Conservation (phyloP, 345 rosid species). For the Populus deltoides region DNA sequence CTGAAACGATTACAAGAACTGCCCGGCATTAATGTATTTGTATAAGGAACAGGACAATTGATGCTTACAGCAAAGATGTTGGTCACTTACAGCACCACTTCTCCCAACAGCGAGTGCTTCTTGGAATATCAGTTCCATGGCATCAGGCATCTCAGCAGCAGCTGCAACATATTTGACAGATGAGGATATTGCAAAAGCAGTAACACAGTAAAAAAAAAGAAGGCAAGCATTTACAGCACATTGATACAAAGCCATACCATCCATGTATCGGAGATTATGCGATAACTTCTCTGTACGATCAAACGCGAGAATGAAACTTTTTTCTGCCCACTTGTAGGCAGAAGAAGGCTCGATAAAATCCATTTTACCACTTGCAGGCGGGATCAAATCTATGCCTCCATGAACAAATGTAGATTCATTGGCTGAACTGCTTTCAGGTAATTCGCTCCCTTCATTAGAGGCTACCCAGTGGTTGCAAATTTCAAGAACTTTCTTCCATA, state of each 20-base stretch:
- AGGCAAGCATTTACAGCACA: conserved; percentile 1
- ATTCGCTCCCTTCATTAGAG: conserved; percentile 30
- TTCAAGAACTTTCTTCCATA: conserved; percentile 60
- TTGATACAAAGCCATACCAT: conserved; percentile 44
- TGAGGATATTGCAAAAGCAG: conserved; percentile 15
- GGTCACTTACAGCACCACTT: conserved; percentile 57
- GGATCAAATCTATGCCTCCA: conserved; percentile 8
- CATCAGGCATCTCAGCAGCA: conserved; percentile 68
- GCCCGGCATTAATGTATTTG: background rate
- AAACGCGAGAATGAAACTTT: conserved; percentile 53
- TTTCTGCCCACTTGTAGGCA: conserved; percentile 49
- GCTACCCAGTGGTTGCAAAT: conserved; percentile 55
- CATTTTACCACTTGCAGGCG: conserved; percentile 17
- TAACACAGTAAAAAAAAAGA: conserved; percentile 1
- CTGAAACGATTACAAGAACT: conserved; percentile 24
- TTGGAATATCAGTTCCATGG: conserved; percentile 68
- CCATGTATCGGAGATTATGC: conserved; percentile 38
- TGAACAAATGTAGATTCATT: conserved; percentile 11
- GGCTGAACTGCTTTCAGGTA: conserved; percentile 30
- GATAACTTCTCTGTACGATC: conserved; percentile 64
- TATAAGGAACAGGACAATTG: background rate
- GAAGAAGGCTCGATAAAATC: conserved; percentile 43
- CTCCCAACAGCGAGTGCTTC: conserved; percentile 55
- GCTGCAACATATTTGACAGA: conserved; percentile 38
- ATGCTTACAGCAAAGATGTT: background rate